phyloP scores from a whole-genome alignment of 192 early-diverging fungal species.

The Rhizophagus prolifer region DNA sequence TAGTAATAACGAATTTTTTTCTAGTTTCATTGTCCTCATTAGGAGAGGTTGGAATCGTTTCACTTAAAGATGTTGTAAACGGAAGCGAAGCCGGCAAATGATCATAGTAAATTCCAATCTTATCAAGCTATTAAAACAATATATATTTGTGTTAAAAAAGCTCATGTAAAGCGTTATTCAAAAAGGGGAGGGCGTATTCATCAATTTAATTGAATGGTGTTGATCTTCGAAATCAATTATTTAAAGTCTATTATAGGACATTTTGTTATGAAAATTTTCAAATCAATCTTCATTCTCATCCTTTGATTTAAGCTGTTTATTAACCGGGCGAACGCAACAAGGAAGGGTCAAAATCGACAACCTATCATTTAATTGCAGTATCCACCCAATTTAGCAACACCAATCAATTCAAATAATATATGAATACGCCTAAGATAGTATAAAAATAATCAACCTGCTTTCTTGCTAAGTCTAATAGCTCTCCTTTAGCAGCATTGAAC shows the following conservation, averaged over 20 bases:
- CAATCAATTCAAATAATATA: neutral
- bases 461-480: slow-evolving; percentile 71
- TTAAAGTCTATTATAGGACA: no score
- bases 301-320: no score
- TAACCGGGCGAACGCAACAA: no score
- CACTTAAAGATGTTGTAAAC: slow-evolving; percentile 56
- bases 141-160: slow-evolving; percentile 7
- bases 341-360: no score
- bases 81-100: slow-evolving; percentile 54
- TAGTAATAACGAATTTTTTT: slow-evolving; percentile 56
- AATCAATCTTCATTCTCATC: no score
- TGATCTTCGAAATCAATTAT: no score
- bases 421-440: neutral
- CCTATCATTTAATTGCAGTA: no score
- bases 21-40: slow-evolving; percentile 27
- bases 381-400: neutral
- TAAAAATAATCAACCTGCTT: slow-evolving; percentile 59
- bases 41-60: slow-evolving; percentile 28
- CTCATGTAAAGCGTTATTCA: no score
- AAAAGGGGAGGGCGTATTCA: neutral
- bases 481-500: slow-evolving; percentile 75
- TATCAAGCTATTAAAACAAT: slow-evolving; percentile 64
- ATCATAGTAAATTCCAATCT: slow-evolving; percentile 59
- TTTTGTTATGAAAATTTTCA: no score
- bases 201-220: neutral